These are phyloP conservation scores for Saturnispora besseyi DNA, from an alignment of 805 yeast genomes.

Conservation along the genomic window DNA sequence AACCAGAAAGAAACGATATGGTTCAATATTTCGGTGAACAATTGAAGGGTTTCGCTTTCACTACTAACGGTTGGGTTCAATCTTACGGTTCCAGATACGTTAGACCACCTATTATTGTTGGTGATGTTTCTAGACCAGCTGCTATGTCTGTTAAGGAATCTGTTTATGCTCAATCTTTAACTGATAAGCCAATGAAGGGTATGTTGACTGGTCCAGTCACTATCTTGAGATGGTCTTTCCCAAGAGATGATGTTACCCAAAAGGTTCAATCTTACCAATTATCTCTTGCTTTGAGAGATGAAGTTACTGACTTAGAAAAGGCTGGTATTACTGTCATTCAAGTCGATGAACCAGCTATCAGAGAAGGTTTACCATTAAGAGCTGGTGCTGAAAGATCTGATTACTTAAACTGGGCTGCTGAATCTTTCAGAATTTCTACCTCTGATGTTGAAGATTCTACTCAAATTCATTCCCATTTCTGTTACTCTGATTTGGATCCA, in stretches of 20 bases:
- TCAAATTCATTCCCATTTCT: constrained; percentile 99
- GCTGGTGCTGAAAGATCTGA: constrained; percentile 94
- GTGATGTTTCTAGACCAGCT: constrained; percentile 97
- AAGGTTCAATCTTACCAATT: constrained; percentile 93
- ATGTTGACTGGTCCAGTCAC: constrained; percentile 99
- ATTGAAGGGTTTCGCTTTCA: constrained; percentile 96
- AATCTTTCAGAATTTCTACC: constrained; percentile 98
- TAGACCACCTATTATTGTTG: constrained; percentile 98
- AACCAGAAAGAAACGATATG: constrained; percentile 99
- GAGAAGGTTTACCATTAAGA: constrained; percentile 99
- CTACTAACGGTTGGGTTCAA: constrained; percentile 99
- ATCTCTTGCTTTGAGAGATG: constrained; percentile 96
- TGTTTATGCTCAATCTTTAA: constrained; percentile 95
- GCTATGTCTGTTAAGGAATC: constrained; percentile 99
- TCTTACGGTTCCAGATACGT: constrained; percentile 99
- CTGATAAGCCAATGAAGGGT: constrained; percentile 97
- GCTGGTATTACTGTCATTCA: constrained; percentile 98
- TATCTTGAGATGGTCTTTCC: constrained; percentile 99
- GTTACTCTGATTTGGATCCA: constrained; percentile 99
- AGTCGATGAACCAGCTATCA: constrained; percentile 99
- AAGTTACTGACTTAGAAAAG: constrained; percentile 94
- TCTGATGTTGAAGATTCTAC: constrained; percentile 93
- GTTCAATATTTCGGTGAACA: constrained; percentile 99
- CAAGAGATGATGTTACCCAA: constrained; percentile 95
- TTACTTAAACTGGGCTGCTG: constrained; percentile 98